phyloP scores from a whole-genome alignment of 495 filamentous ascomycete species.

The Chaetomium fimeti region DNA sequence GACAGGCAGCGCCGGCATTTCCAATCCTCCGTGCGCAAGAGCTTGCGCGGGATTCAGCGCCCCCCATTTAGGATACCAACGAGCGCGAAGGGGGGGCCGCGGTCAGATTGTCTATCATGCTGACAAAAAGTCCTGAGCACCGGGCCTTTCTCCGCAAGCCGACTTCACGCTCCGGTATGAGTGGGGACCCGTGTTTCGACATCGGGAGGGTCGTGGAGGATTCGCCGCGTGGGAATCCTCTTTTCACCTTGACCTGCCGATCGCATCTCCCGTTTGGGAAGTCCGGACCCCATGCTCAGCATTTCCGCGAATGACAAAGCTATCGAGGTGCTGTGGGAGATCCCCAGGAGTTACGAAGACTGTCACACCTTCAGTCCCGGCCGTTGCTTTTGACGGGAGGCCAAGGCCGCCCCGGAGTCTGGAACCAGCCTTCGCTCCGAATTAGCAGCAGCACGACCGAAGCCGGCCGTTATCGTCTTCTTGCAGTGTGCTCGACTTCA shows the following conservation, averaged over 20 bases:
- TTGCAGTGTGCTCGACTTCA: neutral
- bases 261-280: constrained; percentile 31
- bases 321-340: too few relatives aligned
- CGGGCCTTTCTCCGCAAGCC: neutral
- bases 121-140: neutral
- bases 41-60: neutral
- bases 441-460: neutral
- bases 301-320: neutral
- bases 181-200: constrained; percentile 3
- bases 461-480: neutral
- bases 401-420: neutral
- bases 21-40: neutral
- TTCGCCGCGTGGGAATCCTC: constrained; percentile 10
- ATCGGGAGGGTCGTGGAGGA: constrained; percentile 16
- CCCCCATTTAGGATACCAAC: neutral
- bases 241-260: constrained; percentile 9
- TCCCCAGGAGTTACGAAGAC: too few relatives aligned
- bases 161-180: neutral
- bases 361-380: neutral
- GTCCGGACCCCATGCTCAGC: constrained; percentile 22
- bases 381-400: neutral
- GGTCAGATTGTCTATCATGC: neutral
- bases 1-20: constrained; percentile 1
- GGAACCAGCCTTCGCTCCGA: neutral
- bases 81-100: neutral